Evolutionary conservation across 192 early-diverging fungal species (phyloP), one percentile per base, ranked within the genome.

Genomic region (Polychytrium aggregatum): DNA sequence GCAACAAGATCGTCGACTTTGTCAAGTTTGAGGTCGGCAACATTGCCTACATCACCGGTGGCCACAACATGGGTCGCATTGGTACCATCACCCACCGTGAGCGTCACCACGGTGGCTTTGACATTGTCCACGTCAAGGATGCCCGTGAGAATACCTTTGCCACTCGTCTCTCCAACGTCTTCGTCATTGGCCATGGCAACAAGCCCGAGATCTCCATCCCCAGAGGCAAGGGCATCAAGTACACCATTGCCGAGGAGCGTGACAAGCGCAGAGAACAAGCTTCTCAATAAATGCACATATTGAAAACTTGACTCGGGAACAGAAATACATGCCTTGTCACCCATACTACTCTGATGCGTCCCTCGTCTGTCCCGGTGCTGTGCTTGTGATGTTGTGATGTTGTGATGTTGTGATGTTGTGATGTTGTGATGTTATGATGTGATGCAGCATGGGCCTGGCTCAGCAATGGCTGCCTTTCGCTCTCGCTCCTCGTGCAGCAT

Each of bases 61-160:
- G 96, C 60, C 87, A 86, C 62, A 96, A 94, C 81, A 91, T 92
- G 80, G 96, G 93, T 46, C 88, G 93, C 76, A 84, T 94, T 54
- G 96, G 96, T 78, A 71, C 86, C 57, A 86, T 99, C 64, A 88
- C 82, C 58, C 86, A 92, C 83, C 82, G 86, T 69, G 95, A 98
- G 72, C 82, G 85, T 63, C 95, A 95, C 85, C 75, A 86, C 62
- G 89, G 92, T 61, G 88, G 92, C 67, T 97, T 96, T 78, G 93
- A 99, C 63, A 93, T 99, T 64, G 84, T 97, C 50, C 94, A 99
- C 78, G 77, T 99, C 71, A 97, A 97, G 89, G 97, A 99, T 66
- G 72, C 86, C 28, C 71, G 82, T 49, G 94, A 92, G 69, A 85
- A 86, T 64, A 71, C 82, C 62, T 99, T 99, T 69, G 94, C 97